Conservation (phyloP, 2,329 filamentous ascomycete genomes). For the Xylariomycetidae sp. region DNA sequence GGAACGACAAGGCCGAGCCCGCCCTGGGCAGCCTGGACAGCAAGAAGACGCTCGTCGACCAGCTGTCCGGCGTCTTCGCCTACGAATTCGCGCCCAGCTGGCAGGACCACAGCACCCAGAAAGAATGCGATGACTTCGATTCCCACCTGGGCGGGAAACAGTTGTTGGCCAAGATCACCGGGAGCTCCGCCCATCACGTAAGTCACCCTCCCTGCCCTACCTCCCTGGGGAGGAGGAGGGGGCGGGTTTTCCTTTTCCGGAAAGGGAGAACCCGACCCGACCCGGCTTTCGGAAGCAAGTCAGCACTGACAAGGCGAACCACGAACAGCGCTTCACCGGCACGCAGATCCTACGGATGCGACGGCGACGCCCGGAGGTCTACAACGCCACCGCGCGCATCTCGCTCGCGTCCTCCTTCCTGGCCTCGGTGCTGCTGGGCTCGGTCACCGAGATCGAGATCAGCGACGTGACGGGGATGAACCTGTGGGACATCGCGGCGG, state of each 20-base stretch:
- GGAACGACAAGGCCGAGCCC: constrained; percentile 66
- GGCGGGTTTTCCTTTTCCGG: no score
- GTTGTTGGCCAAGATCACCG: constrained; percentile 72
- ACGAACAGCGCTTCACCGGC: constrained; percentile 80
- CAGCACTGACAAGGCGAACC: no score
- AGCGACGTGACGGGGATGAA: constrained; percentile 96
- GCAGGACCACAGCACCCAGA: constrained; percentile 95
- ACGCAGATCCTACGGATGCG: constrained; percentile 90
- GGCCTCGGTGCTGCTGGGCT: constrained; percentile 81
- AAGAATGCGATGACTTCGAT: constrained; percentile 87
- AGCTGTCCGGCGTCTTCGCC: constrained; percentile 70
- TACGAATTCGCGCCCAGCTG: constrained; percentile 91
- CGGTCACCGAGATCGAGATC: constrained; percentile 85
- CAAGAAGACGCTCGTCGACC: constrained; percentile 61
- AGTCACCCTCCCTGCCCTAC: constrained; percentile 24
- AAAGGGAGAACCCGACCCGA: no score
- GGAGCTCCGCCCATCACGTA: constrained; percentile 92
- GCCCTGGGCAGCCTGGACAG: constrained; percentile 59
- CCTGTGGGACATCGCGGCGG: constrained; percentile 80
- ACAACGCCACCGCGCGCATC: constrained; percentile 75
- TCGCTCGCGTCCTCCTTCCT: constrained; percentile 94
- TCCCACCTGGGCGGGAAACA: constrained; percentile 60
- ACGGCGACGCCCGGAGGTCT: constrained; percentile 73
- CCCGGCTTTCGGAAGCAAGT: no score
- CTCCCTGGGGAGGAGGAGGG: no score